Evolutionary conservation across 2,329 filamentous ascomycete genomes (phyloP).

Genomic region (Cordyceps cicadae): DNA sequence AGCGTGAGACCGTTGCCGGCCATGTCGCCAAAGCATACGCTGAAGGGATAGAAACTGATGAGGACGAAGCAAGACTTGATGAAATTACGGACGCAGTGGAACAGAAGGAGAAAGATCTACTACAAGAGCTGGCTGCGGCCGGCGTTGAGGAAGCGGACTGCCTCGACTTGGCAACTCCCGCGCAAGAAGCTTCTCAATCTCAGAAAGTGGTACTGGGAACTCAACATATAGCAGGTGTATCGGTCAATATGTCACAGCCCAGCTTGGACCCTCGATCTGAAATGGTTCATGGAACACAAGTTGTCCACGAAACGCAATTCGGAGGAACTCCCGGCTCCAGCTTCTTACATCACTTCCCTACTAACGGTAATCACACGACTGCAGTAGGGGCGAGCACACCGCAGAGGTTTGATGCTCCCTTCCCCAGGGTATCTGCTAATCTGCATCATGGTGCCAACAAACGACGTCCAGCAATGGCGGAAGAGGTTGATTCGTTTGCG

Average conservation of each 20-base stretch:
- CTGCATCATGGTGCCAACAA: background rate
- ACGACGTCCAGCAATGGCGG: background rate
- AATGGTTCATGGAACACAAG: conserved; percentile 33
- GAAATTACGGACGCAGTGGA: conserved; percentile 38
- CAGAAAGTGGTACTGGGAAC: conserved; percentile 34
- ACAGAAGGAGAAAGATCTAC: conserved; percentile 34
- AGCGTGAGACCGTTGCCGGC: conserved; percentile 38
- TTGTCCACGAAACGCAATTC: conserved; percentile 45
- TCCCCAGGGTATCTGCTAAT: conserved; percentile 17
- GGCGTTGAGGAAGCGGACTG: conserved; percentile 36
- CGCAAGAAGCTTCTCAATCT: conserved; percentile 12
- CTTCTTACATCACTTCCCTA: conserved; percentile 16
- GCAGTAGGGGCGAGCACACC: background rate
- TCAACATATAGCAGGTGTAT: conserved; percentile 27
- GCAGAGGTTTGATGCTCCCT: conserved; percentile 13
- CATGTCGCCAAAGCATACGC: conserved; percentile 43
- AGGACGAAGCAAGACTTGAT: conserved; percentile 43
- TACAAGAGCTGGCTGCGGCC: conserved; percentile 33
- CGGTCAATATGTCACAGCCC: conserved; percentile 25
- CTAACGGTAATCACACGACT: background rate
- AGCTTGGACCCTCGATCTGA: conserved; percentile 25
- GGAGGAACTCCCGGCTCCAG: conserved; percentile 20
- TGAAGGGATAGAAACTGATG: conserved; percentile 41
- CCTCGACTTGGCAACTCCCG: conserved; percentile 22
- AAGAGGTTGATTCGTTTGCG: conserved; percentile 8